Evolutionary conservation across 2,329 filamentous ascomycete species (phyloP).

Genomic region (Byssochlamys sp.): DNA sequence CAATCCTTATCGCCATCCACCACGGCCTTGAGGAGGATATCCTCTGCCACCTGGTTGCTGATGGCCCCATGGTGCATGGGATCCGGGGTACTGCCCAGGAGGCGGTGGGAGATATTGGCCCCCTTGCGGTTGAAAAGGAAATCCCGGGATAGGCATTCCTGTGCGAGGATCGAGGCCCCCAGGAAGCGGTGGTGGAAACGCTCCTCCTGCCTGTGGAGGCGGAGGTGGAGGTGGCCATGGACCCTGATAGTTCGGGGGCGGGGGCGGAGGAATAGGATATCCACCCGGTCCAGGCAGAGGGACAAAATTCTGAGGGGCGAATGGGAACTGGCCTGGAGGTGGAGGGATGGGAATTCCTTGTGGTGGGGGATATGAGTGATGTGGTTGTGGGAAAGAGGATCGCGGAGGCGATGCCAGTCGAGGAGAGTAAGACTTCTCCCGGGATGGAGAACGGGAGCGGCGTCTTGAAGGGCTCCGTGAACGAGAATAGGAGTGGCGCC

Average conservation of each 20-base stretch:
- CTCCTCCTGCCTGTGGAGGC: slow-evolving; percentile 14
- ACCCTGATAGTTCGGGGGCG: slow-evolving; percentile 25
- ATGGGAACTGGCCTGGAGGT: slow-evolving; percentile 4
- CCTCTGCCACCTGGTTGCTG: slow-evolving; percentile 1
- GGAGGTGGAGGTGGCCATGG: slow-evolving; percentile 28
- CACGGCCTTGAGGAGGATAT: slow-evolving; percentile 1
- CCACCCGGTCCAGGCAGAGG: slow-evolving; percentile 5
- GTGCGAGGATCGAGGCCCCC: slow-evolving; percentile 8
- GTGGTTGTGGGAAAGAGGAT: slow-evolving; percentile 5
- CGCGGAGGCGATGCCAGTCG: slow-evolving; percentile 12
- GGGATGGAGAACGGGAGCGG: slow-evolving; percentile 18
- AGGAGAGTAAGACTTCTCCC: slow-evolving; percentile 26
- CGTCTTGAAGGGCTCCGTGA: slow-evolving; percentile 17
- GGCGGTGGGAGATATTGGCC: slow-evolving; percentile 15
- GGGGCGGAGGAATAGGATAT: slow-evolving; percentile 16
- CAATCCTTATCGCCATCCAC: neutral
- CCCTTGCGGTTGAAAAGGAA: slow-evolving; percentile 14
- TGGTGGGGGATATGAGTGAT: slow-evolving; percentile 10
- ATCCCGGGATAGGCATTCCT: slow-evolving; percentile 10
- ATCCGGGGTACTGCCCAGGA: slow-evolving; percentile 20
- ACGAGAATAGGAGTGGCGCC: slow-evolving; percentile 18
- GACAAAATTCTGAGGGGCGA: slow-evolving; percentile 5
- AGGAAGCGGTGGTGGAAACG: neutral
- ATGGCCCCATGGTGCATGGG: slow-evolving; percentile 11
- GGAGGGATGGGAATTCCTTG: slow-evolving; percentile 1